Evolutionary conservation across 2,329 filamentous ascomycete species (phyloP), one percentile per base, ranked within the genome.

Genomic region (Alternaria solani): DNA sequence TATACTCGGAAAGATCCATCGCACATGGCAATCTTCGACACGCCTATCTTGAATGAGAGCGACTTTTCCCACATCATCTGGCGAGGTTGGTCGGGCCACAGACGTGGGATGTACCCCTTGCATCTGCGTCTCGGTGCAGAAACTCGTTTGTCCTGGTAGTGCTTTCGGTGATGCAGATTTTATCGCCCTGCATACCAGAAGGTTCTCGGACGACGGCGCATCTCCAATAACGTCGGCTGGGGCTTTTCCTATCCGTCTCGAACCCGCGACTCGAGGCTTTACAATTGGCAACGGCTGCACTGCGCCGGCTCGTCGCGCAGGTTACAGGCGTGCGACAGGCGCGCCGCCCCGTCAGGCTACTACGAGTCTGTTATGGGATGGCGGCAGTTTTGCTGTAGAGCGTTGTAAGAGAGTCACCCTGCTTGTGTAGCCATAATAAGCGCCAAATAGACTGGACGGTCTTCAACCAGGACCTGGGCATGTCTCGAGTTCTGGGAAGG

Each of bases 371-470:
- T 51, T 51, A 68, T 60, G 67, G 55, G 62, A 59, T 48, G 55
- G 54, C 42, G 60, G 41, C 52, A 58, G 59, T 47, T 51, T 64
- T 66, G 56, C 60, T 61, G 65, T 60, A 64, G 59, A 54, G 61
- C 59, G 43, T 63, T 59, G 64, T 67, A 65, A 69, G 68, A 73
- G 59, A 56, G 54, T 52, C 65, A 59, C 64, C 67, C 64, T 69
- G 68, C 66, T 65, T 66, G 75, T 78, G 74, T 74, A 69, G 62
- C 76, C 57, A 53, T 30, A 64, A 70, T 68, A 73, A 71, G 7
- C 63, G 63, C 68, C 57, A 65, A 71, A 70, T 70, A 73, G 67
- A 66, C 67, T 69, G 69, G 70, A 66, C 64, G 65, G 58, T 71
- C 60, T 67, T 72, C 74, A 74, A 75, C 72, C 57, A 65, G 65